A percentile compares a stretch with the other conserved stretches of the same genome.
Evolutionary conservation across 2,329 filamentous ascomycete species (phyloP).

Genomic region (Pestalotiopsis sp.): DNA sequence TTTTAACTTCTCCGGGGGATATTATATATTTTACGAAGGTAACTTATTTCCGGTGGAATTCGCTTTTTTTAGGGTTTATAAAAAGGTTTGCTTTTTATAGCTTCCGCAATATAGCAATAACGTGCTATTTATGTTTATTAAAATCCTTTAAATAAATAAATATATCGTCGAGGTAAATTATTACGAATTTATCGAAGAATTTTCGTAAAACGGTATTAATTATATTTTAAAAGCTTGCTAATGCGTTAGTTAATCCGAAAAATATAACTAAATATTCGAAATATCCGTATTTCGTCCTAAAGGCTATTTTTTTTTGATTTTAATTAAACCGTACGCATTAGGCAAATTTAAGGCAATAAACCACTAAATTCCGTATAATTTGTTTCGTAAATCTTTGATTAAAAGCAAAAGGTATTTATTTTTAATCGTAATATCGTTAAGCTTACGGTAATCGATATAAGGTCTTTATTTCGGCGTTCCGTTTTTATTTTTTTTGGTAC

Average conservation of each 20-base stretch:
- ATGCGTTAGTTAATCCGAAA: neutral
- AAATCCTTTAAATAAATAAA: too few relatives aligned
- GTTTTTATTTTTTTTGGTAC: neutral
- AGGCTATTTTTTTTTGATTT: neutral
- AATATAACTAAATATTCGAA: neutral
- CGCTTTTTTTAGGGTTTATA: neutral
- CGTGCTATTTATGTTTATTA: neutral
- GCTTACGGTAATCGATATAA: too few relatives aligned
- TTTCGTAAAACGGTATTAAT: too few relatives aligned
- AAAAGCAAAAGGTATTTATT: too few relatives aligned
- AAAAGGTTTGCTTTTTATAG: neutral
- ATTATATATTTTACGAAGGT: neutral
- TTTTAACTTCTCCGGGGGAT: too few relatives aligned
- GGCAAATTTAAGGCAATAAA: too few relatives aligned
- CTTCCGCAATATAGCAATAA: neutral
- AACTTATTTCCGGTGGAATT: neutral
- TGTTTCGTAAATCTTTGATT: neutral
- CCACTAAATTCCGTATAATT: neutral
- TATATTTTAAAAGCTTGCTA: too few relatives aligned
- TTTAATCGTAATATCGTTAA: too few relatives aligned
- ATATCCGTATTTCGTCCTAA: neutral
- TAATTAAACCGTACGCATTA: neutral
- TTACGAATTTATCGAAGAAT: too few relatives aligned
- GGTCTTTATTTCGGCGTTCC: neutral
- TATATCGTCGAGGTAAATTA: too few relatives aligned